Evolutionary conservation across 148 eudicot genomes (phyloP), one percentile per base, ranked within the genome.

Genomic region (Beta vulgaris): DNA sequence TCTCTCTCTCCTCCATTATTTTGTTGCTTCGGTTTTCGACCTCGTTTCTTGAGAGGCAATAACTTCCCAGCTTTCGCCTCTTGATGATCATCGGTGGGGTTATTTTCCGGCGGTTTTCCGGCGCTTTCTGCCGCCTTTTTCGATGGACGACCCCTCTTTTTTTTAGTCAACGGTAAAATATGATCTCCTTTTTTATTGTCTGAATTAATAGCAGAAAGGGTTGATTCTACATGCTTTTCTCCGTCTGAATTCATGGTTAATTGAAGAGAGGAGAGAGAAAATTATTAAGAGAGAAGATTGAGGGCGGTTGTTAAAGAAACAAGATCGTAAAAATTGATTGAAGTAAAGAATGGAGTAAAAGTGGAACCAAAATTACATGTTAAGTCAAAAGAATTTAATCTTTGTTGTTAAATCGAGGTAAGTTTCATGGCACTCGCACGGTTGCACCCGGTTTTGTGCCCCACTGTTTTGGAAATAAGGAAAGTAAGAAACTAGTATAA

Each of bases 131-230:
- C 15, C n/a, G 23, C 72, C 28, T 72, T 72, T 14, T 4, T 46
- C 18, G 68, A 54, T 63, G 73, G 76, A 2, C 73, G 77, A 44
- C 51, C 77, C 77, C 80, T 65, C 72, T 59, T 80, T 2, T 68
- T 16, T 0, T 25, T 36, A 65, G 77, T 76, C 73, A 72, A 76
- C 73, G 78, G n/a, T 39, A 62, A 21, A 10, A 23, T 12, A 34
- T 21, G 44, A 39, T n/a, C 36, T 32, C 13, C 78, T 40, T 43
- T 57, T 49, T 61, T 16, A 6, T 62, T 62, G 26, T 7, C 35
- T 15, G 14, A 43, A 13, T 11, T 40, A 32, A 48, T 4, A 12
- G 36, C 32, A 5, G 37, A 32, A 51, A 28, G 39, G 25, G 57
- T 73, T 25, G 68, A 13, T 19, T 18, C 26, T 2, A 3, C 37